Base-by-base conservation (phyloP, 2,329 filamentous ascomycete species). In the Calonectria pauciramosa region DNA sequence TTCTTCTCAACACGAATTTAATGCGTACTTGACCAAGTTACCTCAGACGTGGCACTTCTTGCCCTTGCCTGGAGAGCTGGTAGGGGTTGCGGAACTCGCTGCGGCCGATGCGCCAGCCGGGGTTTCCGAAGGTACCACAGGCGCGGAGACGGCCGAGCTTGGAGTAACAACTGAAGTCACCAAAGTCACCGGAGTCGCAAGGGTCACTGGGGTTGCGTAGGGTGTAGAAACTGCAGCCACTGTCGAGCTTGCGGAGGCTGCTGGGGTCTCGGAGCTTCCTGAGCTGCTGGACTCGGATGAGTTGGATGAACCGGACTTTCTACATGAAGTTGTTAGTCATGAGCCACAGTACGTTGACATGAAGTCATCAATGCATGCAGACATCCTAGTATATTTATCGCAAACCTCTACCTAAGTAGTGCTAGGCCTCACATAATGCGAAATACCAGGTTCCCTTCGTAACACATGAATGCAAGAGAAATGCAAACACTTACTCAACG, bases 401-500 rank as follows among this genome's bases (percentile, higher is more conserved):
- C 44, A n/a, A 47, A 47, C 44, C 20, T 47, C 44, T 47, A 47
- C n/a, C 10, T 23, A 23, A 47, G 44, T 47, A 47, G 44, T 23
- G 2, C 44, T 47, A 54, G 30, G 51, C 14, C 23, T 20, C n/a
- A 28, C 14, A 54, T 54, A 13, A 54, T 54, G 16, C 23, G 23
- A 32, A 54, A 54, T 54, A 32, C 14, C 51, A 23, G 30, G 51
- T 54, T 20, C 34, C n/a, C 23, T 41, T 28, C 7, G 23, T 9
- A 8, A 18, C 4, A 28, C 20, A 32, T 65, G 38, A 41, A 41
- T 9, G 4, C 38, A 47, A 49, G 8, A n/a, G 30, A 65, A 65
- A 16, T n/a, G 10, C 30, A 34, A 65, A 34, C 44, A 47, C 60
- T 65, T 20, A 65, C 60, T 65, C 41, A 30, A 78, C 76, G 10